phyloP scores from a whole-genome alignment of 2,329 filamentous ascomycete genomes.

The Chaetoscypha palmicola region DNA sequence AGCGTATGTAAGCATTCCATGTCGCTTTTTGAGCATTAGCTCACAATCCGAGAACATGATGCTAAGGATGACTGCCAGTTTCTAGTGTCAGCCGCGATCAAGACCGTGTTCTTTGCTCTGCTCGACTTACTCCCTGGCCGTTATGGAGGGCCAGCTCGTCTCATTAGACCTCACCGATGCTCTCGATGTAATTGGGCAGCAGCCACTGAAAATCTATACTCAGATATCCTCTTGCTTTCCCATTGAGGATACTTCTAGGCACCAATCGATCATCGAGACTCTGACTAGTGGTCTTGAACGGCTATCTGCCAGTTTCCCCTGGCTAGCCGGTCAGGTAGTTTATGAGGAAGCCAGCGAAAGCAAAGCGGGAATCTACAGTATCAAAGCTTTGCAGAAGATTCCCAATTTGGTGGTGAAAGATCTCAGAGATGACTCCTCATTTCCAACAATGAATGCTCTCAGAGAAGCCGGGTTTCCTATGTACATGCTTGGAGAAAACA shows the following conservation, averaged over 20 bases:
- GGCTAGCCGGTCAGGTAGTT: conserved; percentile 2
- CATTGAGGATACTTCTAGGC: background rate
- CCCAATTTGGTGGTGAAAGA: conserved; percentile 34
- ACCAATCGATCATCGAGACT: background rate
- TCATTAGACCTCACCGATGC: too few species aligned
- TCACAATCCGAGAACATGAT: too few species aligned
- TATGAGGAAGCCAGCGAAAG: background rate
- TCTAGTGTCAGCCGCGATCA: too few species aligned
- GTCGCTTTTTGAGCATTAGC: too few species aligned
- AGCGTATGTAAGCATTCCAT: too few species aligned
- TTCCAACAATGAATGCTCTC: conserved; percentile 35
- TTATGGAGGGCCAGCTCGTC: too few species aligned
- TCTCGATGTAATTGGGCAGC: background rate
- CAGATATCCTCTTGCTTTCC: conserved; percentile 4
- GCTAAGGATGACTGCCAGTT: too few species aligned
- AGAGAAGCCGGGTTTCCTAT: conserved; percentile 37
- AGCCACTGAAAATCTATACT: conserved; percentile 1
- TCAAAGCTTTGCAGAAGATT: background rate
- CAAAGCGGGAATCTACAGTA: background rate
- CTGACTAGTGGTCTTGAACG: background rate
- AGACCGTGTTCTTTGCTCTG: too few species aligned
- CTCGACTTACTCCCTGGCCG: too few species aligned
- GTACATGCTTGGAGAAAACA: conserved; percentile 40
- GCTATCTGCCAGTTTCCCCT: conserved; percentile 1
- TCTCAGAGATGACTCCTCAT: conserved; percentile 31